phyloP scores from a whole-genome alignment of 192 early-diverging fungal genomes.

The Spinellus fusiger region DNA sequence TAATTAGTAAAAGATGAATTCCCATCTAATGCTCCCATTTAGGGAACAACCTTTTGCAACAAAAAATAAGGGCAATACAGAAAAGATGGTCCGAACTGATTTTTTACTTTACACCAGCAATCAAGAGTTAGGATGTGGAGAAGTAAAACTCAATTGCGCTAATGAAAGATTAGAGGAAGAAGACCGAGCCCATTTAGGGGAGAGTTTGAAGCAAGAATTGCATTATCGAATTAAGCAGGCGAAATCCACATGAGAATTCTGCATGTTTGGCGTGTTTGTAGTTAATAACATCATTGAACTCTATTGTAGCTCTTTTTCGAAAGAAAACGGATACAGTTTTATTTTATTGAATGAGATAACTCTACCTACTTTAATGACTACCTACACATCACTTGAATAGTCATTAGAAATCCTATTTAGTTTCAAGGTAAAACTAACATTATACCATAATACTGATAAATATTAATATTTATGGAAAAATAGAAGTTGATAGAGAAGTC shows the following conservation, averaged over 20 bases:
- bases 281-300: slow-evolving; percentile 2
- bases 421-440: slow-evolving; percentile 7
- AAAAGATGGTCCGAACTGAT: not conserved
- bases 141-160: not conserved
- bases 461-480: not conserved
- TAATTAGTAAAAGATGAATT: slow-evolving; percentile 5
- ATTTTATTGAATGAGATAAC: not conserved
- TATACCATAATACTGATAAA: not conserved
- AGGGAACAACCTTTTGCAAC: not conserved
- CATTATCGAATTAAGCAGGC: not conserved
- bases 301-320: slow-evolving; percentile 2
- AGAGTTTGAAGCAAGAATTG: slow-evolving; percentile 1
- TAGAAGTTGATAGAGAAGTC: not conserved
- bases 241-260: not conserved
- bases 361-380: not conserved
- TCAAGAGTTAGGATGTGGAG: slow-evolving; percentile 5
- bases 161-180: slow-evolving; percentile 4
- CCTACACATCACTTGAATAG: slow-evolving; percentile 7
- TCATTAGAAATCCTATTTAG: slow-evolving; percentile 4
- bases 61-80: not conserved
- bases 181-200: slow-evolving; percentile 1
- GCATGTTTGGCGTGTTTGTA: slow-evolving; percentile 3
- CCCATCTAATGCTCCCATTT: not conserved
- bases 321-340: slow-evolving; percentile 1
- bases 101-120: slow-evolving; percentile 2